A percentile compares a stretch with the other conserved stretches of the same genome.
Conservation (phyloP, 805 yeast species). For the Saccharomycopsis guyanensis region DNA sequence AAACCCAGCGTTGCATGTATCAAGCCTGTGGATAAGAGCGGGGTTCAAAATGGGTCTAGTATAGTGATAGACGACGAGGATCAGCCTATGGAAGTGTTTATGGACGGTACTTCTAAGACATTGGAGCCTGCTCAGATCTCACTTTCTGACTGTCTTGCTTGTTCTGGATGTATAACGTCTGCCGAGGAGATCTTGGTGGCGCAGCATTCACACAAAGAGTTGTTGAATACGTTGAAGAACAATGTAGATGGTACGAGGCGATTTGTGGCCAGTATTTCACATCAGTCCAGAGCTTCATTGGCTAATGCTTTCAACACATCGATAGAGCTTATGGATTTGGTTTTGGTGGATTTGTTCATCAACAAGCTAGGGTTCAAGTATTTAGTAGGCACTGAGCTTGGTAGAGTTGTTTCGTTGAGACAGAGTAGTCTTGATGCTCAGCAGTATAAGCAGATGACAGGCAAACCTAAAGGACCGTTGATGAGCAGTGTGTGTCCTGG, state of each 20-base stretch:
- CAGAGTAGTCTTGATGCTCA: conserved; percentile 28
- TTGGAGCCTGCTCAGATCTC: conserved; percentile 81
- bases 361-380: conserved; percentile 59
- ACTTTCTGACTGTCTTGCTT: conserved; percentile 88
- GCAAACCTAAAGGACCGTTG: conserved; percentile 36
- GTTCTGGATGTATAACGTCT: conserved; percentile 94
- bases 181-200: conserved; percentile 94
- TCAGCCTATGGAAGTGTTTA: conserved; percentile 60
- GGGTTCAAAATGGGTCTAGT: conserved; percentile 17
- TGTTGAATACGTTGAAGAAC: conserved; percentile 45
- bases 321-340: conserved; percentile 51
- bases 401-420: conserved; percentile 58
- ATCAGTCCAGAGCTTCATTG: conserved; percentile 77
- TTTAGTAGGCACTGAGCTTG: conserved; percentile 80
- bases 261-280: conserved; percentile 75
- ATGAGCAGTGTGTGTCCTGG: conserved; percentile 87
- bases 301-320: conserved; percentile 56
- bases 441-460: conserved; percentile 11
- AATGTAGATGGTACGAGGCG: conserved; percentile 21
- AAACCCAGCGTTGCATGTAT: conserved; percentile 93
- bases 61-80: conserved; percentile 41
- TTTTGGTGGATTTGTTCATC: conserved; percentile 50
- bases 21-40: conserved; percentile 35
- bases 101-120: conserved; percentile 42
- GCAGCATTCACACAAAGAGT: conserved; percentile 79